Conservation (phyloP, 495 filamentous ascomycete species). For the Penicillium arizonense region DNA sequence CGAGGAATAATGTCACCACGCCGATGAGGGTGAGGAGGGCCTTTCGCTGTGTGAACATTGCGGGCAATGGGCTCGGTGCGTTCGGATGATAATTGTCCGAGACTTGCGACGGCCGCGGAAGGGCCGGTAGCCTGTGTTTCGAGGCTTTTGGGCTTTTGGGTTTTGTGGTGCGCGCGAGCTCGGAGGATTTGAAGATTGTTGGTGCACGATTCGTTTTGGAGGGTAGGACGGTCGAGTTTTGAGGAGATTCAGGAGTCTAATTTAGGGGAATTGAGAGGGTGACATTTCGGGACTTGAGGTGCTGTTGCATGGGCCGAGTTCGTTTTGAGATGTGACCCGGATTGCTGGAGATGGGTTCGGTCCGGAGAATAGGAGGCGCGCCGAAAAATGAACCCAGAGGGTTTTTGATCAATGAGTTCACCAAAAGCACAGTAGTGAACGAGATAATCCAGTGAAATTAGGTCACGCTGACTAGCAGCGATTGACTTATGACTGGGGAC, state of each 20-base stretch:
- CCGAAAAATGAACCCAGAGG: neutral
- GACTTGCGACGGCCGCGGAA: slow-evolving; percentile 5
- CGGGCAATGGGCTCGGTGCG: slow-evolving; percentile 13
- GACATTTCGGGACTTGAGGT: slow-evolving; percentile 3
- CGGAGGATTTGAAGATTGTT: neutral
- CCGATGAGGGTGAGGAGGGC: slow-evolving; percentile 66
- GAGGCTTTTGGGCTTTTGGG: neutral
- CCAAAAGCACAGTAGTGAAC: neutral
- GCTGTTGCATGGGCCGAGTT: slow-evolving; percentile 2
- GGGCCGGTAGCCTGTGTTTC: neutral
- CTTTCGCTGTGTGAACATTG: slow-evolving; percentile 70
- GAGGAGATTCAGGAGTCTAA: neutral
- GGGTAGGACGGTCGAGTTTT: neutral
- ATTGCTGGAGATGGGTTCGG: neutral
- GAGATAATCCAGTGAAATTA: neutral
- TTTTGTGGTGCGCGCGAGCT: neutral
- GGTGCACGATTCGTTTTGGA: neutral
- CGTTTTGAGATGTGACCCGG: slow-evolving; percentile 4
- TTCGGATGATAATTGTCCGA: neutral
- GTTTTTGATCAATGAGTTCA: neutral
- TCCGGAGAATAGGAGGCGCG: slow-evolving; percentile 2
- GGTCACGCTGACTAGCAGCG: slow-evolving; percentile 1
- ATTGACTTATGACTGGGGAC: neutral
- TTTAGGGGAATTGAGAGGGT: slow-evolving; percentile 2
- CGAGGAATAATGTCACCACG: slow-evolving; percentile 66